Percentiles rank a stretch among this genome's conserved stretches.
These are phyloP conservation scores for Cytospora leucostoma DNA, from an alignment of 2,329 filamentous ascomycete genomes.

Conservation along the genomic window DNA sequence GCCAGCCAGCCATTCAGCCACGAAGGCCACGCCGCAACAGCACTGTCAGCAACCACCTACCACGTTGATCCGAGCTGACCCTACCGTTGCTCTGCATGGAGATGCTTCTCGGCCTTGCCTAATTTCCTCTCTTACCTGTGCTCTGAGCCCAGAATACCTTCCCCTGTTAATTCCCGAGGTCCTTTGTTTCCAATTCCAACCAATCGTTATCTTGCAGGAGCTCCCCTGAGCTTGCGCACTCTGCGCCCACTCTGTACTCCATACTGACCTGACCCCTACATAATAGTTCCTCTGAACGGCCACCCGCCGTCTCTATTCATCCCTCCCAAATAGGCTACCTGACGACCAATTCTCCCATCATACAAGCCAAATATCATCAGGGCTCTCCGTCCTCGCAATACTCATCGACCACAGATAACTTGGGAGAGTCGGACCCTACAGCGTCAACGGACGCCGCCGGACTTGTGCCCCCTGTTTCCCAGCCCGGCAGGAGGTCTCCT, in stretches of 20 bases:
- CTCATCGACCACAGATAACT: slow-evolving; percentile 24
- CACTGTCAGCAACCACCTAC: slow-evolving; percentile 10
- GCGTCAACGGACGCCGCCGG: slow-evolving; percentile 29
- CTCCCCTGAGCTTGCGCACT: slow-evolving; percentile 16
- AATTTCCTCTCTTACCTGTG: slow-evolving; percentile 12
- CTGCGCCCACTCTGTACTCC: slow-evolving; percentile 9
- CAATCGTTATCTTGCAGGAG: slow-evolving; percentile 4
- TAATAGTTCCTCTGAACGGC: slow-evolving; percentile 39
- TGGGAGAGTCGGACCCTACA: slow-evolving; percentile 15
- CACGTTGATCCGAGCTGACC: slow-evolving; percentile 6
- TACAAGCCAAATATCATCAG: slow-evolving; percentile 58
- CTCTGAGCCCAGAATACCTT: slow-evolving; percentile 3
- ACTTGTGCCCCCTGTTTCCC: slow-evolving; percentile 46
- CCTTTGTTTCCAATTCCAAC: slow-evolving; percentile 22
- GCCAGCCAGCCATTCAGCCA: not conserved
- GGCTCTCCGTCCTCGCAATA: slow-evolving; percentile 45
- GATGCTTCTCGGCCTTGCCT: slow-evolving; percentile 5
- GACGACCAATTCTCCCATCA: slow-evolving; percentile 68
- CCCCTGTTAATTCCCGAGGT: slow-evolving; percentile 5
- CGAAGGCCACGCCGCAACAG: not conserved
- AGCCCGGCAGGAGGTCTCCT: slow-evolving; percentile 55
- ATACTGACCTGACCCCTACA: slow-evolving; percentile 21
- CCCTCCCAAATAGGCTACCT: slow-evolving; percentile 68
- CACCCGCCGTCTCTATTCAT: slow-evolving; percentile 56
- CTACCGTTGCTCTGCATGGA: slow-evolving; percentile 3